Percentiles rank a stretch among this genome's conserved stretches.
phyloP scores from a whole-genome alignment of 2,329 filamentous ascomycete species.

The Phialophora chinensis region DNA sequence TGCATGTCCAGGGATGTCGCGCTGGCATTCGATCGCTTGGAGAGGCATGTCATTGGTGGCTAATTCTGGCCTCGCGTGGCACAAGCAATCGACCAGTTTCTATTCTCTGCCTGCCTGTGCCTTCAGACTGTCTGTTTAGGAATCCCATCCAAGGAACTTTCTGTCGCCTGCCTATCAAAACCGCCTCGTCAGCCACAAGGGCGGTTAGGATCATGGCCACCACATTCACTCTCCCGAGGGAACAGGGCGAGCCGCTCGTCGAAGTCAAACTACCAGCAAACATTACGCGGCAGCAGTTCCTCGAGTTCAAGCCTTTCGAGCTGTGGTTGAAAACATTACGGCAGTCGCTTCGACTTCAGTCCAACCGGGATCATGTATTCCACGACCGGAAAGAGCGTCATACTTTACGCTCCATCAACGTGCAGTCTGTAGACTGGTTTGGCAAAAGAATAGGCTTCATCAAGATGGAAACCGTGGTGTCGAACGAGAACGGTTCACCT shows the following conservation, averaged over 20 bases:
- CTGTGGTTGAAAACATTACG: constrained; percentile 59
- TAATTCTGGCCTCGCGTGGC: not conserved
- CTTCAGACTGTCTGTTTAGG: too few relatives aligned
- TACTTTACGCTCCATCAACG: constrained; percentile 56
- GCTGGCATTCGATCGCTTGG: not conserved
- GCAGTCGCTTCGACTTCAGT: constrained; percentile 54
- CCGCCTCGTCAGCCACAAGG: not conserved
- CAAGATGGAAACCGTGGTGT: constrained; percentile 60
- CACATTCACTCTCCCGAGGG: constrained; percentile 13
- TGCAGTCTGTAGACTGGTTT: constrained; percentile 63
- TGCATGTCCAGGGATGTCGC: too few relatives aligned
- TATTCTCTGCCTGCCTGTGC: too few relatives aligned
- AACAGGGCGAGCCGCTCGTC: constrained; percentile 6
- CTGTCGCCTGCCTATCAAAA: not conserved
- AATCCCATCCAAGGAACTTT: not conserved
- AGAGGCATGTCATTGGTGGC: not conserved
- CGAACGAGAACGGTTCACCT: constrained; percentile 54
- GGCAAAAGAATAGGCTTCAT: constrained; percentile 59
- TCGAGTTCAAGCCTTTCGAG: constrained; percentile 56
- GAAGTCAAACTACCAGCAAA: constrained; percentile 14
- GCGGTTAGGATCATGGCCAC: not conserved
- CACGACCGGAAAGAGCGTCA: constrained; percentile 53
- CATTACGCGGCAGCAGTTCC: constrained; percentile 13
- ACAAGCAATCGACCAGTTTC: not conserved
- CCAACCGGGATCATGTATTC: constrained; percentile 57